Percentiles rank a stretch among this genome's conserved stretches.
Conservation (phyloP, 495 filamentous ascomycete species). For the Xylaria sp. region DNA sequence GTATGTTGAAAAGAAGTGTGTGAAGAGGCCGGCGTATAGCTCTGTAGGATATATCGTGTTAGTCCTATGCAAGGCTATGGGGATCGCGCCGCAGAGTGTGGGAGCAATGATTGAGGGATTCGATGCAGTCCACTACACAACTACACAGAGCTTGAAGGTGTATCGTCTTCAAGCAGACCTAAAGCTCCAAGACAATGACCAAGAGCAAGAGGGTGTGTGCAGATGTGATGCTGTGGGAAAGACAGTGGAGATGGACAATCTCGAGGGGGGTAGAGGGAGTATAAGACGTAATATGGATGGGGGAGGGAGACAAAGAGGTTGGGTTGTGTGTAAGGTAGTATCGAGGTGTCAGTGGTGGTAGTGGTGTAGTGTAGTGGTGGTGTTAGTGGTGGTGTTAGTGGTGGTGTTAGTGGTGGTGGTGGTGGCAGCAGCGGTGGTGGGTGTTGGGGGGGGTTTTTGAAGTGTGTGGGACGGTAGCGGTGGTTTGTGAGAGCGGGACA, state of each 20-base stretch:
- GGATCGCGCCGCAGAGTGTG: conserved; percentile 30
- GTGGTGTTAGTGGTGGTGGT: too few species aligned
- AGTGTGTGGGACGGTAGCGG: conserved; percentile 26
- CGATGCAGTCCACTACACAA: neutral
- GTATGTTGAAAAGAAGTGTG: conserved; percentile 32
- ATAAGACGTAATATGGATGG: conserved; percentile 20
- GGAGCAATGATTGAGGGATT: conserved; percentile 20
- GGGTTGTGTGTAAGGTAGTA: conserved; percentile 24
- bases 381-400: too few species aligned
- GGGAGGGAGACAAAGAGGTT: conserved; percentile 21
- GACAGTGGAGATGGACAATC: conserved; percentile 38
- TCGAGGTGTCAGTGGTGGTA: conserved; percentile 21
- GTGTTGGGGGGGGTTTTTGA: conserved; percentile 51
- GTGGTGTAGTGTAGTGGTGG: too few species aligned
- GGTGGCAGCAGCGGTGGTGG: conserved; percentile 39
- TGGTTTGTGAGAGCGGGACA: conserved; percentile 32
- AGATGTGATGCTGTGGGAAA: conserved; percentile 36
- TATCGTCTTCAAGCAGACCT: conserved; percentile 26
- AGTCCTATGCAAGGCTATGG: conserved; percentile 34
- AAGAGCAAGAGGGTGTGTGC: conserved; percentile 26
- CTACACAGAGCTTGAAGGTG: neutral
- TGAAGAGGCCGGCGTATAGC: conserved; percentile 36
- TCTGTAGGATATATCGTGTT: conserved; percentile 45
- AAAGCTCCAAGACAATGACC: conserved; percentile 21
- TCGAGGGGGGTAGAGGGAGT: conserved; percentile 40